Conservation (phyloP, 768 basidiomycete species). For the Rhodotorula diobovata region DNA sequence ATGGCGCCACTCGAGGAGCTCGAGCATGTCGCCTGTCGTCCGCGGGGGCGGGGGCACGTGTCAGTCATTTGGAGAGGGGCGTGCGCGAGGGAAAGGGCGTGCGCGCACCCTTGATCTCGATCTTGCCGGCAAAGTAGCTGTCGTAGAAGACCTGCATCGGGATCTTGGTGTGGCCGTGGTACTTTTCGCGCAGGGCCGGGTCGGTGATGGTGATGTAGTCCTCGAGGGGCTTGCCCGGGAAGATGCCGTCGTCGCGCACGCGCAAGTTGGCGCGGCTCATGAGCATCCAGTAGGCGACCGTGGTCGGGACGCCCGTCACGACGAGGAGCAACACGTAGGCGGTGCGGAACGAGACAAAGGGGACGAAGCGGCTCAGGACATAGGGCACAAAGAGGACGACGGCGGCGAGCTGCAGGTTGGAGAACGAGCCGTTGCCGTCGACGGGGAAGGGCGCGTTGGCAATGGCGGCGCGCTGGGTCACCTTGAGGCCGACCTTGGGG, state of each 20-base stretch:
- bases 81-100: background rate
- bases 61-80: too few species aligned
- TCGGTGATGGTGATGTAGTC: conserved; percentile 90
- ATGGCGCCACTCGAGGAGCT: conserved; percentile 86
- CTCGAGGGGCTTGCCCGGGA: conserved; percentile 80
- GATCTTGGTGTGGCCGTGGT: conserved; percentile 81
- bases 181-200: conserved; percentile 68
- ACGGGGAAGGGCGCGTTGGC: conserved; percentile 78
- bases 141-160: conserved; percentile 98
- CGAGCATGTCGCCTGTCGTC: conserved; percentile 94
- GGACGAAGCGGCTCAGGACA: conserved; percentile 64
- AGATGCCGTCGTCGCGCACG: conserved; percentile 67
- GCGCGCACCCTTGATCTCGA: conserved; percentile 82
- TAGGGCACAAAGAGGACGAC: conserved; percentile 76
- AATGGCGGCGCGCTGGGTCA: conserved; percentile 68
- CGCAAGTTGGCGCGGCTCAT: conserved; percentile 75
- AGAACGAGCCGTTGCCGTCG: conserved; percentile 77
- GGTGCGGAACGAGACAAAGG: conserved; percentile 73
- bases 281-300: conserved; percentile 82
- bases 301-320: conserved; percentile 68
- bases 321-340: conserved; percentile 72
- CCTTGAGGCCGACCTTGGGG: conserved; percentile 34
- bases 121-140: conserved; percentile 91
- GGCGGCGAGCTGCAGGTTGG: conserved; percentile 70
- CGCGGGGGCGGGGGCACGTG: background rate